Base-by-base conservation (phyloP, 331 rosid species). In the Malus hybrid region DNA sequence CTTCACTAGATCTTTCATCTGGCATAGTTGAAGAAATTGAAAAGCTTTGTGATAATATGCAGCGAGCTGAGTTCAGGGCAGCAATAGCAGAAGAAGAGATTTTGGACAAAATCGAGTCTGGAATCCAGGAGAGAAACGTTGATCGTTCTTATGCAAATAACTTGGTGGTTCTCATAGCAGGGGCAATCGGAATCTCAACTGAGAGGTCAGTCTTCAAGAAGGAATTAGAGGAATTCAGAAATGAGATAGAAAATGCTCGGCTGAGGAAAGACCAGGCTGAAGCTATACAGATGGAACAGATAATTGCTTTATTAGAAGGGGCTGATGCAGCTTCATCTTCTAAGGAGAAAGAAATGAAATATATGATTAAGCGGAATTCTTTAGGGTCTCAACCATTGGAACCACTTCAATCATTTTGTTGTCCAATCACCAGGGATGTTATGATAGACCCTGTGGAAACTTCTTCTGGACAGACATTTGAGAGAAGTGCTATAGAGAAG, bases 391-490 rank as follows among this genome's bases (percentile, higher is more conserved):
- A 81, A 72, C 89, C 86, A 70, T 79, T 93, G 87, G 94, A 88
- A 60, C 96, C 96, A 66, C 91, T 93, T 63, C 86, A 79, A 67
- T 88, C 98, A 52, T 93, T 93, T 89, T 79, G 68, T 75, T 93
- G 98, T 68, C 90, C 96, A 71, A 93, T 90, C 64, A 93, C 96
- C 15, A 73, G 87, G 10, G 98, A 93, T 58, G 96, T 93, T 78
- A 93, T 90, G 98, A 69, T 79, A 68, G 95, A 93, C 34, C 96
- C 98, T 67, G 98, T 93, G 28, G 98, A 93, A 85, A 90, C 96
- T 86, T 90, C 96, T 50, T 90, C 98, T 19, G 98, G 93, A 53
- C 98, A 93, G 79, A 93, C 96, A 71, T 93, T 93, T 86, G 97
- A 93, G 86, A 93, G 85, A 82, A 85, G 66, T 73, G 91, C 96